Conservation (phyloP, 225 moss, liverwort and hornwort genomes). For the Sphagnum tenellum region DNA sequence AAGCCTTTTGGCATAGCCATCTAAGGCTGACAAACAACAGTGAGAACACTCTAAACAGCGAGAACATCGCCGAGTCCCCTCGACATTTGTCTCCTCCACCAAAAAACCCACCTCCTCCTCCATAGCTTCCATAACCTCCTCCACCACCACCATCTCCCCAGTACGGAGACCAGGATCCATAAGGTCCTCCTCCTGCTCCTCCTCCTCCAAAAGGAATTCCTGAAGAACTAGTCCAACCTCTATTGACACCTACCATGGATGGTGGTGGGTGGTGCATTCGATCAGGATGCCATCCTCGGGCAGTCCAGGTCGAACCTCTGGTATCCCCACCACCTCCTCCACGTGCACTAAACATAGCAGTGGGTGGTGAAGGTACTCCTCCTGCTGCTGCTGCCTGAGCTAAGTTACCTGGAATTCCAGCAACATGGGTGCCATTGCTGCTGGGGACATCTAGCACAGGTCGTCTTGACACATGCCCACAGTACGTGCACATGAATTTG, state of each 20-base stretch:
- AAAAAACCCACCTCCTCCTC: slow-evolving; percentile 28
- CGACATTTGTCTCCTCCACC: slow-evolving; percentile 33
- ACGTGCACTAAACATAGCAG: slow-evolving; percentile 11
- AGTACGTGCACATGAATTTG: slow-evolving; percentile 76
- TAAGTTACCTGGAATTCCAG: slow-evolving; percentile 17
- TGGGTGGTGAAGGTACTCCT: too few species aligned
- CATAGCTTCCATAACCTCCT: slow-evolving; percentile 21
- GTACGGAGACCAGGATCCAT: slow-evolving; percentile 28
- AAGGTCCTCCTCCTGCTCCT: not conserved
- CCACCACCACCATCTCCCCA: slow-evolving; percentile 41
- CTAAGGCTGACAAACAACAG: slow-evolving; percentile 47
- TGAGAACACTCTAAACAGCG: slow-evolving; percentile 39
- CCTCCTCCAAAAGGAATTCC: slow-evolving; percentile 8
- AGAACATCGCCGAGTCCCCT: slow-evolving; percentile 31
- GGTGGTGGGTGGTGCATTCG: slow-evolving; percentile 15
- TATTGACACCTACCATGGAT: slow-evolving; percentile 34
- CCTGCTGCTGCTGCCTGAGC: too few species aligned
- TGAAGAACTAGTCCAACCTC: slow-evolving; percentile 36
- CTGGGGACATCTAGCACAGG: slow-evolving; percentile 58
- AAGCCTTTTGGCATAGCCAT: slow-evolving; percentile 52
- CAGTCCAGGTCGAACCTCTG: slow-evolving; percentile 38
- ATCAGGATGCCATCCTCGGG: slow-evolving; percentile 53
- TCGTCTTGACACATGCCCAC: slow-evolving; percentile 73
- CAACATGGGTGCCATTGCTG: slow-evolving; percentile 20
- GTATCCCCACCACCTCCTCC: slow-evolving; percentile 7